A percentile compares a stretch with the other conserved stretches of the same genome.
Evolutionary conservation across 768 basidiomycete species (phyloP).

Genomic region (Megacollybia marginata): DNA sequence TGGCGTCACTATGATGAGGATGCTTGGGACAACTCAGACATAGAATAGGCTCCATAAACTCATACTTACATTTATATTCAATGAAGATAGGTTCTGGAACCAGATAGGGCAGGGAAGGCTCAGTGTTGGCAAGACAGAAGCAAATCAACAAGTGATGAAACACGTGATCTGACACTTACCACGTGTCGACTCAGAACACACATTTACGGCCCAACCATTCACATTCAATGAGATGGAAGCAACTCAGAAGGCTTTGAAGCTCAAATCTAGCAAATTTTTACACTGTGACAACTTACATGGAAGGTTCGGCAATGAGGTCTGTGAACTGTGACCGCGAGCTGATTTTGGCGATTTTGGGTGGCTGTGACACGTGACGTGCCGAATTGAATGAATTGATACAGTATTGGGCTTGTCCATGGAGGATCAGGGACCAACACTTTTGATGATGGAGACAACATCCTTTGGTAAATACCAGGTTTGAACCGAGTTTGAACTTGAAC

Average conservation of each 20-base stretch:
- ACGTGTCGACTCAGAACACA: neutral
- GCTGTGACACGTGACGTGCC: conserved; percentile 2
- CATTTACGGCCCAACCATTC: neutral
- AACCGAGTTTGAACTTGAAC: too few species aligned
- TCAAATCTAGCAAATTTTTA: neutral
- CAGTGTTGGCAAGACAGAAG: neutral
- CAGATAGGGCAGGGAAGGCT: too few species aligned
- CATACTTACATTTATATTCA: too few species aligned
- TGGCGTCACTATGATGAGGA: neutral
- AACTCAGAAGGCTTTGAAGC: neutral
- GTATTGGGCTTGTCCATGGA: too few species aligned
- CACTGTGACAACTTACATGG: neutral
- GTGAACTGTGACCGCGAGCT: neutral
- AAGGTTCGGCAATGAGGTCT: neutral
- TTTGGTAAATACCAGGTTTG: too few species aligned
- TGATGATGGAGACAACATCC: too few species aligned
- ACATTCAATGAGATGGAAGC: neutral
- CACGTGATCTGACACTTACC: neutral
- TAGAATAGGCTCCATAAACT: neutral
- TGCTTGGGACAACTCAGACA: neutral
- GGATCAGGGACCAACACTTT: too few species aligned
- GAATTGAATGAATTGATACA: conserved; percentile 2
- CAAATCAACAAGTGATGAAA: neutral
- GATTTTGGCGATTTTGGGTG: neutral
- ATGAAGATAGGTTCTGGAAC: too few species aligned